phyloP scores from a whole-genome alignment of 2,329 filamentous ascomycete genomes.

The Botrytis tulipae region DNA sequence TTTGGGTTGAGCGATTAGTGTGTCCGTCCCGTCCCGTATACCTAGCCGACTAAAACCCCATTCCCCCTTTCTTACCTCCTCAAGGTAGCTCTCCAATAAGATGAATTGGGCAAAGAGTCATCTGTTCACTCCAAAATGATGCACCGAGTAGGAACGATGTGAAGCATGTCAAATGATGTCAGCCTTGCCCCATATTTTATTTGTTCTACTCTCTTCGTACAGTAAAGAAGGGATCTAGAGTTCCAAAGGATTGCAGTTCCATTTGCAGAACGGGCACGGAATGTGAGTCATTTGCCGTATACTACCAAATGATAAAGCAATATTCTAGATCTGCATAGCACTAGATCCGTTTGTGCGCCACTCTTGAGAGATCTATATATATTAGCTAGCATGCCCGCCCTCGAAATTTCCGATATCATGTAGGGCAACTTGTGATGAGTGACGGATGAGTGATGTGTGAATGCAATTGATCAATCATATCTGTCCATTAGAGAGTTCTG shows the following conservation, averaged over 20 bases:
- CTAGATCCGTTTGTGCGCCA: neutral
- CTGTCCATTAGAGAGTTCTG: neutral
- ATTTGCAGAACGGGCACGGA: neutral
- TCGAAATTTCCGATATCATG: conserved; percentile 3
- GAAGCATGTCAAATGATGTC: neutral
- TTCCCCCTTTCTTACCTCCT: neutral
- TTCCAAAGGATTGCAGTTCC: neutral
- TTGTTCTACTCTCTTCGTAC: neutral
- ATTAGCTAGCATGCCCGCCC: neutral
- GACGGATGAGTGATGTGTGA: neutral
- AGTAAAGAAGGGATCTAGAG: neutral
- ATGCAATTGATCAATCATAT: conserved; percentile 8
- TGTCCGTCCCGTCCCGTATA: neutral
- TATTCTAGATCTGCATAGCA: neutral
- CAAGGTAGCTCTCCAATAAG: neutral
- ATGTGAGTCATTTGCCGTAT: conserved; percentile 8
- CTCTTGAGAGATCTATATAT: neutral
- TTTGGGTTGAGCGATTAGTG: neutral
- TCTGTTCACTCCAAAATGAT: neutral
- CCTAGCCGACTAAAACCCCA: neutral
- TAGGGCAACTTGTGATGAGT: neutral
- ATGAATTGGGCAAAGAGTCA: neutral
- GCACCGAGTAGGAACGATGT: neutral
- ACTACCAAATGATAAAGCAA: neutral
- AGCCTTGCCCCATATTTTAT: neutral